Evolutionary conservation across 1,139 yeast genomes (phyloP), one percentile per base, ranked within the genome.

Genomic region (Magnusiomyces sp.): DNA sequence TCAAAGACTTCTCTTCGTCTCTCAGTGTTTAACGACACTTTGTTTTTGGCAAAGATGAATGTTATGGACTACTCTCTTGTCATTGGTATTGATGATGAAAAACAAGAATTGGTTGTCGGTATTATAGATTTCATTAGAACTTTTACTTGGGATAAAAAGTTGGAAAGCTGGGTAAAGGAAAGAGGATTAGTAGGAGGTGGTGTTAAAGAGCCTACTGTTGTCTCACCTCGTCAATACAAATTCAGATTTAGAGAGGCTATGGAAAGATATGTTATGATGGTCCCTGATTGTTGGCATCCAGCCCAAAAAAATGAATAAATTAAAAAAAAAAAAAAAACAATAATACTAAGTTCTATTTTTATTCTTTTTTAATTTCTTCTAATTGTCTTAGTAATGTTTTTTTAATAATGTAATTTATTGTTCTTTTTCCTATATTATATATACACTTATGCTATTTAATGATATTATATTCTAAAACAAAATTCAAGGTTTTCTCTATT

Each of bases 151-250:
- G 99, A 94, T 63, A 94, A 94, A 66, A 92, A 90, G 67, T 79
- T 94, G 23, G 99, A 94, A 64, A 89, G 95, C 64, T 94, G 98
- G 98, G 98, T 94, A 40, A 94, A 94, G 64, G 98, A 95, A 53
- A 77, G 83, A 57, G 95, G 95, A 13, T 71, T 94, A 43, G 95
- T 89, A 46, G 79, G 83, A 1, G 87, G 86, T 48, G 87, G 88
- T 49, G 89, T 90, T 1, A 89, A 86, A 60, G 96, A 88, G 58
- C 99, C 99, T 0, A 94, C 99, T 0, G 95, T 94, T 46, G 90
- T 94, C 7, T 90, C 98, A 0, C 99, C 99, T 1, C 80, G 89
- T 59, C 97, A 90, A 67, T 94, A 94, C 66, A 82, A 95, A 59
- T 87, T 83, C 49, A 72, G 99, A 55, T 94, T 94, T 64, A 75